Percentiles rank a stretch among this genome's conserved stretches.
Evolutionary conservation across 2,329 filamentous ascomycete species (phyloP).

Genomic region (Myrmaecium sp.): DNA sequence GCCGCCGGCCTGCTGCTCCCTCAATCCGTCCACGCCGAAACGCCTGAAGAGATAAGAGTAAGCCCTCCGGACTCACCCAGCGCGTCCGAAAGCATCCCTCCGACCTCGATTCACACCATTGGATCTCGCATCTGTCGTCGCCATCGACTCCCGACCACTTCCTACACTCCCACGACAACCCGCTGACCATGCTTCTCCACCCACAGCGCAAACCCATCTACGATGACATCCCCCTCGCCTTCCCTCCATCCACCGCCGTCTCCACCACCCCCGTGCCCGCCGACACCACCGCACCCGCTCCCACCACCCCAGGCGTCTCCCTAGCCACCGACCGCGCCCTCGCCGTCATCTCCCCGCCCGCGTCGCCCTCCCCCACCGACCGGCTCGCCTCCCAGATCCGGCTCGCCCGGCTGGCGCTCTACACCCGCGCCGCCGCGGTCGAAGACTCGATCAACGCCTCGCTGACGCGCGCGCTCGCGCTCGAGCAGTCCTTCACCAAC

Average conservation of each 20-base stretch:
- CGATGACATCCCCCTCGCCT: conserved; percentile 38
- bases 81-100: no score
- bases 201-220: conserved; percentile 59
- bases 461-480: conserved; percentile 63
- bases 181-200: no score
- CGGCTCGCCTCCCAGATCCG: conserved; percentile 72
- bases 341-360: conserved; percentile 12
- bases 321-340: conserved; percentile 11
- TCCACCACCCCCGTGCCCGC: conserved; percentile 13
- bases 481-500: conserved; percentile 78
- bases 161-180: no score
- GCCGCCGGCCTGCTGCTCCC: conserved; percentile 29
- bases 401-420: conserved; percentile 61
- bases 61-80: conserved; percentile 1
- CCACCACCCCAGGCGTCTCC: conserved; percentile 7
- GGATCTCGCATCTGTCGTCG: conserved; percentile 2
- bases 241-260: conserved; percentile 17
- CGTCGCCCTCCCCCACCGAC: conserved; percentile 65
- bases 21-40: conserved; percentile 32
- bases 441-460: conserved; percentile 73
- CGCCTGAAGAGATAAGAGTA: conserved; percentile 8
- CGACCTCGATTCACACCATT: no score
- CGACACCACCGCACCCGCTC: conserved; percentile 15
- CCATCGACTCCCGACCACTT: no score
- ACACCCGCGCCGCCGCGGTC: conserved; percentile 53